A percentile compares a stretch with the other conserved stretches of the same genome.
phyloP scores from a whole-genome alignment of 2,329 filamentous ascomycete genomes.

The Penicillium brasilianum region DNA sequence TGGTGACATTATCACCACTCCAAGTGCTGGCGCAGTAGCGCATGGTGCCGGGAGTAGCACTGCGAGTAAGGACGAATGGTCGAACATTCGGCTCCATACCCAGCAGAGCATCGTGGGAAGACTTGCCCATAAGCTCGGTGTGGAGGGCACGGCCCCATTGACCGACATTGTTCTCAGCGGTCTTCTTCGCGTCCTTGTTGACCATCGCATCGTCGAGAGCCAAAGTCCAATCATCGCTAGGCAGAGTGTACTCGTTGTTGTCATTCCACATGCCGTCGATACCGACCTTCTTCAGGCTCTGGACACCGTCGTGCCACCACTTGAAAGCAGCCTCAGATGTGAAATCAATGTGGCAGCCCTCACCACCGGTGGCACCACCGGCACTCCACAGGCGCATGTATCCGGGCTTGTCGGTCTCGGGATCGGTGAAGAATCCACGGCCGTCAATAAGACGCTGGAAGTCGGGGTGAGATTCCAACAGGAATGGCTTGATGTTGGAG shows the following conservation, averaged over 20 bases:
- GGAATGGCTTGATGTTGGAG: slow-evolving; percentile 75
- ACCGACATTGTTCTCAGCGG: slow-evolving; percentile 60
- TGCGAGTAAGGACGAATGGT: slow-evolving; percentile 72
- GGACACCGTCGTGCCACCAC: slow-evolving; percentile 74
- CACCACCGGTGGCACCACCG: slow-evolving; percentile 70
- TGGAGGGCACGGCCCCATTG: slow-evolving; percentile 73
- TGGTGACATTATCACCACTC: slow-evolving; percentile 76
- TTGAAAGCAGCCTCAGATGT: slow-evolving; percentile 69
- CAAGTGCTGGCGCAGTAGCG: slow-evolving; percentile 73
- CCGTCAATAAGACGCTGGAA: slow-evolving; percentile 65
- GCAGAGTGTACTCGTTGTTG: slow-evolving; percentile 75
- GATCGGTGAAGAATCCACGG: slow-evolving; percentile 68
- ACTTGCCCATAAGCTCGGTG: slow-evolving; percentile 73
- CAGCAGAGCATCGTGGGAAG: slow-evolving; percentile 70
- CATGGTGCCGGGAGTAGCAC: slow-evolving; percentile 72
- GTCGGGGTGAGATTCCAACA: slow-evolving; percentile 69
- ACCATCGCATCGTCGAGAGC: slow-evolving; percentile 57
- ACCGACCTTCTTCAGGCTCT: slow-evolving; percentile 64
- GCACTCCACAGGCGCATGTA: slow-evolving; percentile 72
- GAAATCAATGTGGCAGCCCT: slow-evolving; percentile 75
- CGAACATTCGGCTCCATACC: slow-evolving; percentile 63
- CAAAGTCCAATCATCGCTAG: slow-evolving; percentile 68
- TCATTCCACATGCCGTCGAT: slow-evolving; percentile 81
- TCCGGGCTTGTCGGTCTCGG: slow-evolving; percentile 57
- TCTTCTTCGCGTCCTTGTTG: slow-evolving; percentile 43